These are phyloP conservation scores for Coniferiporia weirii DNA, from an alignment of 1,284 basidiomycete genomes.

Conservation along the genomic window DNA sequence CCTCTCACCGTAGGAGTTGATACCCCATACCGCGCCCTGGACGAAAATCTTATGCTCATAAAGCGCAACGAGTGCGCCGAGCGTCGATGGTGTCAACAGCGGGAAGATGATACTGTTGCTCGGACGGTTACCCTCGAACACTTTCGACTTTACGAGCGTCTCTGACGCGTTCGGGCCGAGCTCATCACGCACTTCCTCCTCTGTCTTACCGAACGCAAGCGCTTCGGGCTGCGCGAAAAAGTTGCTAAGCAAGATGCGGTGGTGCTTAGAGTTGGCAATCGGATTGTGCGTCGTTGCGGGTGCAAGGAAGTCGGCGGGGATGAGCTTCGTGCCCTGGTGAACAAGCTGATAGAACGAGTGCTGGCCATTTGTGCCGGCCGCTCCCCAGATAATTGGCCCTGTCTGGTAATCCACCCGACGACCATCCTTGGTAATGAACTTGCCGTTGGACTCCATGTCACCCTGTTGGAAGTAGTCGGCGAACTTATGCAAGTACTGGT, in stretches of 20 bases:
- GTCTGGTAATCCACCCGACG: constrained; percentile 94
- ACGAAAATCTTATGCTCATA: constrained; percentile 99
- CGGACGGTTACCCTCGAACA: constrained; percentile 96
- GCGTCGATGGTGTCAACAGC: constrained; percentile 82
- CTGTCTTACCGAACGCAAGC: constrained; percentile 95
- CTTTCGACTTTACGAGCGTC: constrained; percentile 91
- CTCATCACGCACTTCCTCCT: constrained; percentile 80
- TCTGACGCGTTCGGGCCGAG: constrained; percentile 74
- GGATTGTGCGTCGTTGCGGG: constrained; percentile 94
- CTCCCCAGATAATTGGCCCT: constrained; percentile 99
- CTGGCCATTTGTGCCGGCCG: constrained; percentile 96
- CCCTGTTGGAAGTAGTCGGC: constrained; percentile 99
- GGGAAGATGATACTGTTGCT: constrained; percentile 98
- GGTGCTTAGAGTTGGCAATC: constrained; percentile 81
- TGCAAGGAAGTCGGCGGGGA: constrained; percentile 94
- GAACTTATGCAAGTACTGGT: constrained; percentile 99
- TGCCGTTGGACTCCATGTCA: constrained; percentile 99
- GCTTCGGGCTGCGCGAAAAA: constrained; percentile 98
- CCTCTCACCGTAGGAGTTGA: constrained; percentile 88
- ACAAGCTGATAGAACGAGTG: constrained; percentile 99
- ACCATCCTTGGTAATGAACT: constrained; percentile 92
- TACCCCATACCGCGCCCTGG: constrained; percentile 95
- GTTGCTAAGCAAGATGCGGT: constrained; percentile 96
- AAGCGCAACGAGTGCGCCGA: constrained; percentile 84
- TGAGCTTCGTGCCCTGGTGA: constrained; percentile 91